Evolutionary conservation across 2,329 filamentous ascomycete genomes (phyloP).

Genomic region (Gnomoniopsis sp.): DNA sequence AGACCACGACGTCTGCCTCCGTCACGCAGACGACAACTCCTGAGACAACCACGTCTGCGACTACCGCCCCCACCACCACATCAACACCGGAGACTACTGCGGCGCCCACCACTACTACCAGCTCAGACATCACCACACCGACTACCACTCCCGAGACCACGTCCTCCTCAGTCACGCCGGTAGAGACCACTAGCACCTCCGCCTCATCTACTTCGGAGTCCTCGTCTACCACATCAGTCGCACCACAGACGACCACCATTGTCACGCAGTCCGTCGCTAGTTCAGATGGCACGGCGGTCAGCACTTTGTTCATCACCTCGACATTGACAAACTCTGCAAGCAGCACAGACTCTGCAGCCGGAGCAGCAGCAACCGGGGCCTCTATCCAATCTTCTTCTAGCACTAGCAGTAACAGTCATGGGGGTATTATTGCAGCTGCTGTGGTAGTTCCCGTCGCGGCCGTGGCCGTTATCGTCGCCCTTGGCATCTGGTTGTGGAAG

Average conservation of each 20-base stretch:
- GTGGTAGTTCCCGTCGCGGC: conserved; percentile 91
- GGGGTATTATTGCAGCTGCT: conserved; percentile 81
- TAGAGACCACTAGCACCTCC: background rate
- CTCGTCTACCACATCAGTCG: background rate
- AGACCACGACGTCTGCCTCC: background rate
- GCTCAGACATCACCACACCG: background rate
- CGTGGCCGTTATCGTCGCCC: conserved; percentile 75
- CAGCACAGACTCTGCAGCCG: conserved; percentile 6
- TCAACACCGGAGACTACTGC: background rate
- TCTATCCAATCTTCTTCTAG: conserved; percentile 18
- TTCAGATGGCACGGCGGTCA: conserved; percentile 4
- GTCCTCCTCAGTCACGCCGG: background rate
- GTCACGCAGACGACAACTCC: background rate
- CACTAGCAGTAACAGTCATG: conserved; percentile 37
- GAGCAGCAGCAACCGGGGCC: background rate
- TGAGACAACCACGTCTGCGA: background rate
- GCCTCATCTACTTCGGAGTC: background rate
- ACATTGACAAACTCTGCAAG: conserved; percentile 18
- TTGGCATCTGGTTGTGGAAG: conserved; percentile 80
- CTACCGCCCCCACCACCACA: conserved; percentile 1
- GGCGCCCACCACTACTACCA: background rate
- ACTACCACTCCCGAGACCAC: background rate
- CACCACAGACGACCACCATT: conserved; percentile 2
- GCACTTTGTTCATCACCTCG: conserved; percentile 13
- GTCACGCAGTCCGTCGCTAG: conserved; percentile 5